These are phyloP conservation scores for Talaromyces borbonicus DNA, from an alignment of 495 filamentous ascomycete genomes.

Conservation along the genomic window DNA sequence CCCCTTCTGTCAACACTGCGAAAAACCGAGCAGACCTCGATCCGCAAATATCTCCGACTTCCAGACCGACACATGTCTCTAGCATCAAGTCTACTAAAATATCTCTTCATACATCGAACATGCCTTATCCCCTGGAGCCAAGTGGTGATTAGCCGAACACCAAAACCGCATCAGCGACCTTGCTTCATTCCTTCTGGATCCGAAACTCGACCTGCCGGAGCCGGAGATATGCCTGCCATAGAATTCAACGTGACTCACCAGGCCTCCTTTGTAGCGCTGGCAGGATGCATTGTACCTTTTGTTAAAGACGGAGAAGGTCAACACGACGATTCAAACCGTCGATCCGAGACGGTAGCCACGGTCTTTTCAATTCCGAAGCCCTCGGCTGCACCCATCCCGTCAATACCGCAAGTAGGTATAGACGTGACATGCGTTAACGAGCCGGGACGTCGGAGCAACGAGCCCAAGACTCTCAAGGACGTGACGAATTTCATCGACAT, in stretches of 20 bases:
- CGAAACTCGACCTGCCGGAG: conserved; percentile 15
- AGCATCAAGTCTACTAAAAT: conserved; percentile 71
- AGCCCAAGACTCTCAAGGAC: conserved; percentile 33
- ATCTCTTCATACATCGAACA: conserved; percentile 54
- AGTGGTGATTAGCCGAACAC: conserved; percentile 50
- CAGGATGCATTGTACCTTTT: conserved; percentile 29
- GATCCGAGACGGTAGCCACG: conserved; percentile 6
- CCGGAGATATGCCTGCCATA: conserved; percentile 27
- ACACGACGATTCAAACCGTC: neutral
- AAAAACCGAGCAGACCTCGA: conserved; percentile 23
- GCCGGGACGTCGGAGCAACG: conserved; percentile 42
- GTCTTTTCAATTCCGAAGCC: conserved; percentile 13
- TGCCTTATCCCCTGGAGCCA: conserved; percentile 56
- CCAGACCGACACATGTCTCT: conserved; percentile 44
- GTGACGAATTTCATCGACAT: conserved; percentile 65
- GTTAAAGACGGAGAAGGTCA: neutral
- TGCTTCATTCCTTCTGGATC: conserved; percentile 36
- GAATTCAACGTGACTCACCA: conserved; percentile 90
- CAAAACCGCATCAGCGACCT: conserved; percentile 52
- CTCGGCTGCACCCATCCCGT: conserved; percentile 9
- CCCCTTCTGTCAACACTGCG: conserved; percentile 29
- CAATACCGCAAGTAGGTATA: conserved; percentile 40
- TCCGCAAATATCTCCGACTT: conserved; percentile 28
- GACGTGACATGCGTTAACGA: conserved; percentile 73
- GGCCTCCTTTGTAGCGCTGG: conserved; percentile 61